These are phyloP conservation scores for Bifiguratus adelaidae DNA, from an alignment of 192 early-diverging fungal species.

Conservation along the genomic window DNA sequence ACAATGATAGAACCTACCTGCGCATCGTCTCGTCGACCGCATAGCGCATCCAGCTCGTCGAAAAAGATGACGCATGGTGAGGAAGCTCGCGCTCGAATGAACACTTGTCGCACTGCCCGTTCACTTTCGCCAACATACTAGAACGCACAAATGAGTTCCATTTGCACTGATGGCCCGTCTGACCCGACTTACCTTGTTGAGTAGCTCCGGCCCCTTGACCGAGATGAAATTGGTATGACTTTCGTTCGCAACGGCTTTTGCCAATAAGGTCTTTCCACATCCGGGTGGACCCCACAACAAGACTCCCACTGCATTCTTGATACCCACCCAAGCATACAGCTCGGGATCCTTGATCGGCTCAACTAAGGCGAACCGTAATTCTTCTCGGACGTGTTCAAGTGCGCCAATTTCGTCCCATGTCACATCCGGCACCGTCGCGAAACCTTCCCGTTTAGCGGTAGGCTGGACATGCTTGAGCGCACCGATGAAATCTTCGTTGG, in stretches of 20 bases:
- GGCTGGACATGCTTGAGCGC: conserved; percentile 91
- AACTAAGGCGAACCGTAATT: conserved; percentile 90
- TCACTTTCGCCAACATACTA: conserved; percentile 98
- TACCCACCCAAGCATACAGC: conserved; percentile 79
- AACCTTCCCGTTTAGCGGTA: conserved; percentile 95
- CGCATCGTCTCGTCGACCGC: conserved; percentile 79
- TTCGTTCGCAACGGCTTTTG: conserved; percentile 97
- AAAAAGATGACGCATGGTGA: conserved; percentile 97
- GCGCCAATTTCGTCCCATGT: conserved; percentile 97
- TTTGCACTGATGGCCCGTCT: neutral
- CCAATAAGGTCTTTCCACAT: conserved; percentile 95
- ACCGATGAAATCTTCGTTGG: conserved; percentile 72
- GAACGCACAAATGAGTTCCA: neutral
- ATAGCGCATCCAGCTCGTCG: conserved; percentile 95
- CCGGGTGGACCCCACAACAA: conserved; percentile 97
- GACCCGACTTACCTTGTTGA: conserved; percentile 67
- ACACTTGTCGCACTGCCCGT: conserved; percentile 89
- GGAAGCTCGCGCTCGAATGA: conserved; percentile 85
- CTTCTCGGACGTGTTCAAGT: conserved; percentile 71
- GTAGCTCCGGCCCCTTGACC: conserved; percentile 94
- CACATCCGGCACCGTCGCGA: conserved; percentile 94
- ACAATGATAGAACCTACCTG: conserved; percentile 45
- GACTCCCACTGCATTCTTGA: conserved; percentile 85
- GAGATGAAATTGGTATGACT: conserved; percentile 97
- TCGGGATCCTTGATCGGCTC: conserved; percentile 92